Evolutionary conservation across 2,329 filamentous ascomycete species (phyloP).

Genomic region (Sporothrix variecibatus): DNA sequence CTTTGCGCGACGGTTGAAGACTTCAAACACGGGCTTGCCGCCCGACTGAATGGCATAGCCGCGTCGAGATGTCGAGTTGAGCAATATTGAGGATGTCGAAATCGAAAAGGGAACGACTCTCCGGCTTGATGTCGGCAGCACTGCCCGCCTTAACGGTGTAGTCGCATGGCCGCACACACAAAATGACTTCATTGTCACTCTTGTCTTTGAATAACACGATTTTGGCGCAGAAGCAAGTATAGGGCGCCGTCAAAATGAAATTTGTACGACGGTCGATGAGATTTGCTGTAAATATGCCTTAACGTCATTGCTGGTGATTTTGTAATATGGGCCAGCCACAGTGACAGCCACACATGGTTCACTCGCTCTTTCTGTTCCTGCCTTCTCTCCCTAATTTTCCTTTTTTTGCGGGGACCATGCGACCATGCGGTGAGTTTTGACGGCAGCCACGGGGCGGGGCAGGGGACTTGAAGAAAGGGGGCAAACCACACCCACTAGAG

Average conservation of each 20-base stretch:
- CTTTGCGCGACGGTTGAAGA: slow-evolving; percentile 89
- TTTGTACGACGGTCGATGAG: neutral
- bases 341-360: slow-evolving; percentile 18
- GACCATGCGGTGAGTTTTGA: slow-evolving; percentile 14
- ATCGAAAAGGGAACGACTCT: slow-evolving; percentile 40
- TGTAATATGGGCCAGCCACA: slow-evolving; percentile 20
- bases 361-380: neutral
- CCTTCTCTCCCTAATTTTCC: neutral
- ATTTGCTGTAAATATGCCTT: neutral
- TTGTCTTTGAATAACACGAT: neutral
- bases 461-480: slow-evolving; percentile 22
- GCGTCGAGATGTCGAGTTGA: slow-evolving; percentile 47
- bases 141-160: neutral
- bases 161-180: slow-evolving; percentile 26
- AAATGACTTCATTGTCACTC: slow-evolving; percentile 24
- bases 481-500: slow-evolving; percentile 14
- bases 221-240: neutral
- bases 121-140: slow-evolving; percentile 31
- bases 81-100: neutral
- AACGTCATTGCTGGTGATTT: slow-evolving; percentile 5
- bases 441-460: slow-evolving; percentile 23
- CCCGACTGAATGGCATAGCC: slow-evolving; percentile 77
- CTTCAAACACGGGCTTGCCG: slow-evolving; percentile 76
- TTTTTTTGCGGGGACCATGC: slow-evolving; percentile 13
- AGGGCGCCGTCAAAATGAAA: neutral